Conservation (phyloP, 2,329 filamentous ascomycete genomes). For the Fusarium denticulatum region DNA sequence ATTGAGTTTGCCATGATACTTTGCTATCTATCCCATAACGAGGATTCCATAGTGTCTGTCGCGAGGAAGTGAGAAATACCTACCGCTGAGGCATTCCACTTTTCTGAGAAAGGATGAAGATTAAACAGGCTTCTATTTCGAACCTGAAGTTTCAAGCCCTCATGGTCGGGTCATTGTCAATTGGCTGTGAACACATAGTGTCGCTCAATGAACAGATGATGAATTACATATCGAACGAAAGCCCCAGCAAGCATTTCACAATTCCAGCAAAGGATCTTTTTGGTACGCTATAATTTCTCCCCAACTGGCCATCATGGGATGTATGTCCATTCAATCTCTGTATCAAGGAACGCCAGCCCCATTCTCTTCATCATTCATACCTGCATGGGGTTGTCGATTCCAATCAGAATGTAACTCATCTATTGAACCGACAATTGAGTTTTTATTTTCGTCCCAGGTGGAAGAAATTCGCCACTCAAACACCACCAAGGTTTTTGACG, state of each 20-base stretch:
- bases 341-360: neutral
- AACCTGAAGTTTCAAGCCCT: neutral
- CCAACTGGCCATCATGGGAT: rapidly evolving
- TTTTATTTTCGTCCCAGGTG: too few species aligned
- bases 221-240: too few species aligned
- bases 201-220: rapidly evolving
- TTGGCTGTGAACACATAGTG: neutral
- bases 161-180: conserved; percentile 20
- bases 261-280: rapidly evolving
- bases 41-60: too few species aligned
- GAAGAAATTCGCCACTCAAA: too few species aligned
- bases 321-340: neutral
- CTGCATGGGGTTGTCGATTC: too few species aligned
- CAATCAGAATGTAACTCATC: too few species aligned
- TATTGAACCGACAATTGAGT: neutral
- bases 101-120: too few species aligned
- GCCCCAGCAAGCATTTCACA: rapidly evolving
- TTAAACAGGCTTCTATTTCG: neutral
- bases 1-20: too few species aligned
- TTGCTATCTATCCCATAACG: too few species aligned
- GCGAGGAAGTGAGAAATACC: too few species aligned
- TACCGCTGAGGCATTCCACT: too few species aligned
- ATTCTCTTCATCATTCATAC: too few species aligned
- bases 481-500: neutral
- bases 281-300: rapidly evolving